Conservation (phyloP, 176 grass and related monocot genomes). For the Sorghum bicolor region Sorghum_bicolor_NCBIv3 NC_012873.2:62297501-62298000, state of each 20-base stretch:
- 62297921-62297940: neutral
- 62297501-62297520: neutral
- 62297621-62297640: neutral
- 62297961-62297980: neutral
- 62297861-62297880: neutral
- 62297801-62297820: neutral
- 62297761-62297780: too few species aligned
- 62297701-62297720: too few species aligned
- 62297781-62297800: neutral
- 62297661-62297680: neutral
- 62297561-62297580: neutral
- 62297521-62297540: neutral
- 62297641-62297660: neutral
- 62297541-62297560: neutral
- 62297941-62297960: neutral
- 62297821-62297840: neutral
- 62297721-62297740: too few species aligned
- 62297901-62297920: neutral
- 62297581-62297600: neutral
- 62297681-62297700: too few species aligned
- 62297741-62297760: too few species aligned
- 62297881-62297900: too few species aligned
- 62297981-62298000: neutral
- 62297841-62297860: too few species aligned
- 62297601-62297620: neutral